Evolutionary conservation across 2,329 filamentous ascomycete genomes (phyloP).

Genomic region (Ophiocordyceps australis): DNA sequence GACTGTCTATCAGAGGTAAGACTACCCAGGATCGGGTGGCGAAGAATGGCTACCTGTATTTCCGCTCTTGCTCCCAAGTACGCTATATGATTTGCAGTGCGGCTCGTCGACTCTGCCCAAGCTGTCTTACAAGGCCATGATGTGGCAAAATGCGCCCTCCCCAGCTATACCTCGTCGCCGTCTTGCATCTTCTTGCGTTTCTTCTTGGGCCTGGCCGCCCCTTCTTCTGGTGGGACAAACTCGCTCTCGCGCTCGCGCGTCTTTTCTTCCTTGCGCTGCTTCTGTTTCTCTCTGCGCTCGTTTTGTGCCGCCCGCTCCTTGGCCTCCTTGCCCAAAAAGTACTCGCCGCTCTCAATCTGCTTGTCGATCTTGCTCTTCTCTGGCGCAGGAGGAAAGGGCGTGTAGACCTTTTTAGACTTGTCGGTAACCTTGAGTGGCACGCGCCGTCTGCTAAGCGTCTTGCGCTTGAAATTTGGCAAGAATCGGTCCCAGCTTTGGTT

Average conservation of each 20-base stretch:
- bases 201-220: slow-evolving; percentile 43
- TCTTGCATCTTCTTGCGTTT: slow-evolving; percentile 34
- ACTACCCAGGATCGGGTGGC: too few relatives aligned
- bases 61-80: too few relatives aligned
- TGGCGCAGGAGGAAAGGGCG: slow-evolving; percentile 87
- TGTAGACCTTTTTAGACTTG: slow-evolving; percentile 89
- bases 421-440: slow-evolving; percentile 75
- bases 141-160: not conserved
- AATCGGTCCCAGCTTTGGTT: slow-evolving; percentile 93
- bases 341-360: slow-evolving; percentile 96
- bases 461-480: slow-evolving; percentile 92
- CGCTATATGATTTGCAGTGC: too few relatives aligned
- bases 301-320: slow-evolving; percentile 72
- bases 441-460: slow-evolving; percentile 67
- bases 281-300: slow-evolving; percentile 69
- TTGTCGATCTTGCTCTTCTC: slow-evolving; percentile 98
- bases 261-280: slow-evolving; percentile 75
- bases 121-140: not conserved
- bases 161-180: slow-evolving; percentile 5
- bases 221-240: slow-evolving; percentile 74
- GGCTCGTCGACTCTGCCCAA: not conserved
- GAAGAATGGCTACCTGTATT: too few relatives aligned
- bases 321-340: slow-evolving; percentile 83
- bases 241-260: slow-evolving; percentile 69
- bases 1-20: too few relatives aligned